These are phyloP conservation scores for Raffaelea ambrosiae DNA, from an alignment of 2,329 filamentous ascomycete species.

Conservation along the genomic window DNA sequence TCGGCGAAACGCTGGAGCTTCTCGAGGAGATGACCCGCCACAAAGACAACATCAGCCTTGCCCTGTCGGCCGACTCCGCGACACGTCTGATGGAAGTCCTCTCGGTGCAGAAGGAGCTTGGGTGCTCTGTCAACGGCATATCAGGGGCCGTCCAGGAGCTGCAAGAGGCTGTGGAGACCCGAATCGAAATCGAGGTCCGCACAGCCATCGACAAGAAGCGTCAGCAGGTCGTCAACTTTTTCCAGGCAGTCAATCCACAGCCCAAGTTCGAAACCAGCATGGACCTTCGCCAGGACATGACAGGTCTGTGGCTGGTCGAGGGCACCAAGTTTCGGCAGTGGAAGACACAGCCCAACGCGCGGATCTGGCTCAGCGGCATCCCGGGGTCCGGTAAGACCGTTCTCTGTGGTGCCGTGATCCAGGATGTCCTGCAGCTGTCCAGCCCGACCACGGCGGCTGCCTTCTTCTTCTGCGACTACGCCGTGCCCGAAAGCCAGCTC, in stretches of 20 bases:
- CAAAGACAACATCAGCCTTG: constrained; percentile 14
- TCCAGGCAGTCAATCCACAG: constrained; percentile 17
- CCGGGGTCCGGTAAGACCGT: constrained; percentile 21
- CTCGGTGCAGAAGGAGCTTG: constrained; percentile 6
- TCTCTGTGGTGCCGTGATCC: constrained; percentile 15
- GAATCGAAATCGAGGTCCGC: constrained; percentile 11
- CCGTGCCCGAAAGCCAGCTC: constrained; percentile 12
- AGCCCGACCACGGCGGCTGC: constrained; percentile 9
- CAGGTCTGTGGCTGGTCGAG: constrained; percentile 15
- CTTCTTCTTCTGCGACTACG: constrained; percentile 25
- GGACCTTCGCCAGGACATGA: constrained; percentile 15
- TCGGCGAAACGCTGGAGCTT: constrained; percentile 12
- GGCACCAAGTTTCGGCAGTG: constrained; percentile 13
- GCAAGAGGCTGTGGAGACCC: constrained; percentile 4
- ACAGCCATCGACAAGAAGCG: constrained; percentile 11
- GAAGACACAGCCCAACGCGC: constrained; percentile 11
- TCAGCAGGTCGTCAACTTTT: constrained; percentile 11
- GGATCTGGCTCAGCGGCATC: constrained; percentile 19
- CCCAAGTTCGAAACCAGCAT: constrained; percentile 13
- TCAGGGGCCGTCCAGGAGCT: background rate
- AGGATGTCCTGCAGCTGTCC: constrained; percentile 10
- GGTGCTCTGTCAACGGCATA: constrained; percentile 2
- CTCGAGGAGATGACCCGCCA: constrained; percentile 14
- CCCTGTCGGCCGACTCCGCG: constrained; percentile 13
- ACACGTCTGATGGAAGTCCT: constrained; percentile 7